Conservation (phyloP, 495 filamentous ascomycete species). For the Penicillium canescens region DNA sequence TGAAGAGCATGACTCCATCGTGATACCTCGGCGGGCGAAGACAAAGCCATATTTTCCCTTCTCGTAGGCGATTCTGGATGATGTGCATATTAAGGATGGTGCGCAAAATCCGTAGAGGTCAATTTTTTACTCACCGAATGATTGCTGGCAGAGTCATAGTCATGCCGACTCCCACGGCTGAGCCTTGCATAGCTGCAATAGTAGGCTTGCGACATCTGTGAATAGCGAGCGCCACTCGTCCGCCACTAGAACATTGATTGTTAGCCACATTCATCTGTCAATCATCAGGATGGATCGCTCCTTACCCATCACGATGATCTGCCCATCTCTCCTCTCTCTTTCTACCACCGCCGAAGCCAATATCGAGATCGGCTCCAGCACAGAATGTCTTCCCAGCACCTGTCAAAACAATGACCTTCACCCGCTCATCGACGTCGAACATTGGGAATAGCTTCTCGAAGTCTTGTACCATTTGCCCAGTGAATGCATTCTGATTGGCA, state of each 20-base stretch:
- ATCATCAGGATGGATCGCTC: conserved; percentile 21
- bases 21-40: conserved; percentile 60
- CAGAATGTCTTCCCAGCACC: conserved; percentile 63
- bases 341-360: conserved; percentile 39
- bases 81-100: neutral
- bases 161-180: conserved; percentile 66
- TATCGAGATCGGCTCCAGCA: conserved; percentile 66
- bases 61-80: conserved; percentile 47
- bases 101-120: neutral
- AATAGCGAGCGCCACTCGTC: conserved; percentile 56
- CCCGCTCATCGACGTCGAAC: conserved; percentile 56
- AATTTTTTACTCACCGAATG: conserved; percentile 38
- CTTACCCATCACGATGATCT: conserved; percentile 51
- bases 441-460: conserved; percentile 54
- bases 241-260: conserved; percentile 20
- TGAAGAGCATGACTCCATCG: conserved; percentile 63
- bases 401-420: conserved; percentile 59
- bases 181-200: conserved; percentile 65
- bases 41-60: conserved; percentile 63
- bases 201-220: conserved; percentile 63
- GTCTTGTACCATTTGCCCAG: conserved; percentile 52
- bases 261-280: neutral
- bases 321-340: conserved; percentile 25
- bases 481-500: conserved; percentile 64
- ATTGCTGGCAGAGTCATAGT: conserved; percentile 65